These are phyloP conservation scores for Chlorella sp. DNA, from an alignment of 139 green algal genomes.

Conservation along the genomic window DNA sequence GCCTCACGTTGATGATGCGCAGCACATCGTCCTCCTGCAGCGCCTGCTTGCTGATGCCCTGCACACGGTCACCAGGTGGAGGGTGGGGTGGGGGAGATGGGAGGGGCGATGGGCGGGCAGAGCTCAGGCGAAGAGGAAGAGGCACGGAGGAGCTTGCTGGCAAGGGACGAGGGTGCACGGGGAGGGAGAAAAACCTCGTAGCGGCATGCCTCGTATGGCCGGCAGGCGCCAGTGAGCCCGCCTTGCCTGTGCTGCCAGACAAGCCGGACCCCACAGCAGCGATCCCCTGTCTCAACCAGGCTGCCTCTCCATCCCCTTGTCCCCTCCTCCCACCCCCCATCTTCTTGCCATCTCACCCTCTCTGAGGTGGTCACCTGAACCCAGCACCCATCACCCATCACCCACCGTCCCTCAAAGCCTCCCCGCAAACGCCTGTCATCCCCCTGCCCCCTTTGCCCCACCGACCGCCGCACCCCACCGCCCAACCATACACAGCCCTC, in stretches of 20 bases:
- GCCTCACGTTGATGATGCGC: constrained; percentile 23
- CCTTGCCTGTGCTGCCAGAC: too few relatives aligned
- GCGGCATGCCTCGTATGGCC: neutral
- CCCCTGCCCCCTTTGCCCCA: neutral
- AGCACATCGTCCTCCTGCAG: constrained; percentile 34
- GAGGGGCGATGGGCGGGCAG: too few relatives aligned
- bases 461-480: neutral
- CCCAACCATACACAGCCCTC: too few relatives aligned
- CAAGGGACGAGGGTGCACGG: neutral
- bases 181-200: neutral
- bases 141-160: neutral
- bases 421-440: neutral
- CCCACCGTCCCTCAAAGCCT: neutral
- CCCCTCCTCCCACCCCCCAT: too few relatives aligned
- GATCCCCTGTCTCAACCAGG: too few relatives aligned
- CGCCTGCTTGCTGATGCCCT: constrained; percentile 42
- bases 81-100: neutral
- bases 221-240: too few relatives aligned
- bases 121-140: neutral
- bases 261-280: too few relatives aligned
- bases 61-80: neutral
- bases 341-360: too few relatives aligned
- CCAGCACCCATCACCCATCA: neutral
- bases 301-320: too few relatives aligned
- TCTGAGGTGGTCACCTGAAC: neutral